These are phyloP conservation scores for Nicotiana tomentosiformis DNA, from an alignment of 257 asterid species.

Conservation along the genomic window DNA sequence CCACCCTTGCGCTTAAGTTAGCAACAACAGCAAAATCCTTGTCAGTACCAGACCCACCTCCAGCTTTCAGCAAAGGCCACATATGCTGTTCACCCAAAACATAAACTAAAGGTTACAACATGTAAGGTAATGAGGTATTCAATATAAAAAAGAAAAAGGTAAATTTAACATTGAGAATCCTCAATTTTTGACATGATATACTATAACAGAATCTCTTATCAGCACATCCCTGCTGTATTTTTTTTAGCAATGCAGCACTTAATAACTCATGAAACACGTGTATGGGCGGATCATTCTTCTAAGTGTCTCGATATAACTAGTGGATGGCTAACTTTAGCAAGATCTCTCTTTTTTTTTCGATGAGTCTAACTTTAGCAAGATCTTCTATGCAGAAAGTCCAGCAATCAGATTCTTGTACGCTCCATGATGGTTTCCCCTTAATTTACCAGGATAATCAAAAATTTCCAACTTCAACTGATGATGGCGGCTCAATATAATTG, in stretches of 20 bases:
- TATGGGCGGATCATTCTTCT: not conserved
- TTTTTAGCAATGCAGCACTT: not conserved
- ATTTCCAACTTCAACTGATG: not conserved
- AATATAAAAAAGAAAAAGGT: not conserved
- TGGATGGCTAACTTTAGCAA: not conserved
- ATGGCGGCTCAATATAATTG: not conserved
- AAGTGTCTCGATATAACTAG: not conserved
- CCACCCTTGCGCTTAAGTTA: constrained; percentile 86
- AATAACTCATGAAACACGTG: not conserved
- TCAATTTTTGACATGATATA: not conserved
- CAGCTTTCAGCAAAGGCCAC: constrained; percentile 89
- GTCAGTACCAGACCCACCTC: constrained; percentile 65
- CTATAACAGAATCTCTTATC: not conserved
- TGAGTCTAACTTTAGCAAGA: not conserved
- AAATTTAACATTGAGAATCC: not conserved
- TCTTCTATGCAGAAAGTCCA: not conserved
- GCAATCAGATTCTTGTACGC: not conserved
- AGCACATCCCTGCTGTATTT: not conserved
- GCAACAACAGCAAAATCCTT: constrained; percentile 68
- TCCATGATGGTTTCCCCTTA: not conserved
- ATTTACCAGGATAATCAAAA: not conserved
- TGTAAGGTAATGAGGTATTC: not conserved
- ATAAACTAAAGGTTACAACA: not conserved
- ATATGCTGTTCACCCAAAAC: constrained; percentile 56
- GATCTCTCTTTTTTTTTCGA: not conserved